These are phyloP conservation scores for Phaeotremella skinneri DNA, from an alignment of 768 basidiomycete genomes.

Conservation along the genomic window DNA sequence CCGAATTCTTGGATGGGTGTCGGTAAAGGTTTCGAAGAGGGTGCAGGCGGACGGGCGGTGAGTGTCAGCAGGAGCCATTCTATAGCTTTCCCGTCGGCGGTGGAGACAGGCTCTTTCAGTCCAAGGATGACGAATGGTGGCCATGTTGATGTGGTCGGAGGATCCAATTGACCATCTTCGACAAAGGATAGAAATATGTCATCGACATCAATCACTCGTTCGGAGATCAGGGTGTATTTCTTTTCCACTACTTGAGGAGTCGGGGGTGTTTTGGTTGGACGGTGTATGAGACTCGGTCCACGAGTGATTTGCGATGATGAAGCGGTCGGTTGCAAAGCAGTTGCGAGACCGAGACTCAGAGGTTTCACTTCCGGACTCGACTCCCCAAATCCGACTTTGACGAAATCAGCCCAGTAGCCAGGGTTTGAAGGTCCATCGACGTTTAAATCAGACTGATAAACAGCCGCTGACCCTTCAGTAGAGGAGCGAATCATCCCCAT, in stretches of 20 bases:
- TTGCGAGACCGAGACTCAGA: neutral
- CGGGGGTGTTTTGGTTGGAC: neutral
- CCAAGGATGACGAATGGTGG: slow-evolving; percentile 29
- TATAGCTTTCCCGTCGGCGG: neutral
- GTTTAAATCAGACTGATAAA: neutral
- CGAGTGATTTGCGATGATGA: slow-evolving; percentile 1
- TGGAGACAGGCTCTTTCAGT: slow-evolving; percentile 2
- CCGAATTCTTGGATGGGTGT: neutral
- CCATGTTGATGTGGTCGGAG: slow-evolving; percentile 12
- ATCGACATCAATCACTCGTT: slow-evolving; percentile 28
- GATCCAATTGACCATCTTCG: slow-evolving; percentile 31
- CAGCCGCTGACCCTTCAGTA: neutral
- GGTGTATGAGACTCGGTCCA: neutral
- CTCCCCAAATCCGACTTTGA: neutral
- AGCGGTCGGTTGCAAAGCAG: neutral
- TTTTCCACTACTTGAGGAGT: neutral
- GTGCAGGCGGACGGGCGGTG: slow-evolving; percentile 6
- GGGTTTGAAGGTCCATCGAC: neutral
- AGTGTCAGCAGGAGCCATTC: slow-evolving; percentile 34
- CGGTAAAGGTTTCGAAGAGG: slow-evolving; percentile 1
- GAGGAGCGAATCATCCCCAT: neutral
- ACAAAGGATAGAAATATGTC: slow-evolving; percentile 32
- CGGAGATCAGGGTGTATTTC: slow-evolving; percentile 1
- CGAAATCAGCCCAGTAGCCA: slow-evolving; percentile 1
- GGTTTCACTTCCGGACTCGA: neutral